Base-by-base conservation (phyloP, 495 filamentous ascomycete species). In the Neurospora cerealis region DNA sequence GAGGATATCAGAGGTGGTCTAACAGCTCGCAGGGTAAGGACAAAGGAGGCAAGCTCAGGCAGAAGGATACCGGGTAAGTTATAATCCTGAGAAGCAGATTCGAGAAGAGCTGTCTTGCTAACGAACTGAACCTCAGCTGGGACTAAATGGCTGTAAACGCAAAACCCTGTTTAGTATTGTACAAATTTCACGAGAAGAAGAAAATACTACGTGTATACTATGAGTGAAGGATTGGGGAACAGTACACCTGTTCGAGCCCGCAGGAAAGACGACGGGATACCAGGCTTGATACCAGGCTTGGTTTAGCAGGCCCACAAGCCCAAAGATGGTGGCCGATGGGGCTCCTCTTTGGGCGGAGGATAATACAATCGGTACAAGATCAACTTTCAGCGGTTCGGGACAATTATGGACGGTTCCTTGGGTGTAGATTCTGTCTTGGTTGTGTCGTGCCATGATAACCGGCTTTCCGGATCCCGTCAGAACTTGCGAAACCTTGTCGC, bases 11-110 rank as follows among this genome's bases (percentile, higher is more conserved):
- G 19, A 32, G 11, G 60, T 24, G 66, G 34, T 19, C 76, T 80
- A 66, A 79, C 44, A 40, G 40, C 72, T 28, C 73, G 39, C 70
- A 93, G 91, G 93, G 93, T 48, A 95, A 92, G 82, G 89, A 97
- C 82, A 89, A 81, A 70, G 93, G 91, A 19, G 90, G 73, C 66
- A 80, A 73, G 24, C n/a, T 79, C 32, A 80, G 79, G 73, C 77
- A 81, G 75, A 80, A 81, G 72, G 79, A 81, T 28, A 78, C 77
- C 15, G 79, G 79, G 79, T 81, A 69, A 74, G 79, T 78, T 24
- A 15, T 10, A 4, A 17, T 1, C 8, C 24, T 39, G 28, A 36
- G 28, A 34, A 34, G 28, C 15, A 66, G 54, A 36, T 36, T 19
- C 15, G 8, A 34, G 28, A 36, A 66, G 24, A 66, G 15, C 32